Evolutionary conservation across 2,329 filamentous ascomycete genomes (phyloP).

Genomic region (Verticillium nonalfalfae): DNA sequence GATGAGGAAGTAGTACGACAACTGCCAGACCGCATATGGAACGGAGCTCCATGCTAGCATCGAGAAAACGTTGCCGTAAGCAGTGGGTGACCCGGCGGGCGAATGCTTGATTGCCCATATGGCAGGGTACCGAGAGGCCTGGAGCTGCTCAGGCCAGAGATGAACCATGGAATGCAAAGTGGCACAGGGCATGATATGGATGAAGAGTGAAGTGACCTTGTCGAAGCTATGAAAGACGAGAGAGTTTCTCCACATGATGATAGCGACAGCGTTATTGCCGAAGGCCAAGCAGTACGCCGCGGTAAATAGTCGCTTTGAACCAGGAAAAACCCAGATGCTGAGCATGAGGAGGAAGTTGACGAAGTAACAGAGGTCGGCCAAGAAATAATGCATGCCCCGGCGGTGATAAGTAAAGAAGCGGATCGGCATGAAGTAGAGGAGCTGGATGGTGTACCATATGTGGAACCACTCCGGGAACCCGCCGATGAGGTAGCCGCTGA

Average conservation of each 20-base stretch:
- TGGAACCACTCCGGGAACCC: constrained; percentile 82
- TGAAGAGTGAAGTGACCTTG: constrained; percentile 97
- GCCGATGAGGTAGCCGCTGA: constrained; percentile 90
- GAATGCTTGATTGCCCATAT: constrained; percentile 73
- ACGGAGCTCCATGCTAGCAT: constrained; percentile 96
- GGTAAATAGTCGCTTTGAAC: constrained; percentile 86
- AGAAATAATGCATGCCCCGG: constrained; percentile 92
- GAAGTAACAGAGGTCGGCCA: constrained; percentile 97
- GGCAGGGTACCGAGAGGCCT: constrained; percentile 71
- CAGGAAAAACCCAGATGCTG: constrained; percentile 84
- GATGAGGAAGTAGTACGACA: constrained; percentile 90
- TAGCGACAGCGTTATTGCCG: constrained; percentile 95
- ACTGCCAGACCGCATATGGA: constrained; percentile 89
- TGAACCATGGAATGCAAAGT: constrained; percentile 91
- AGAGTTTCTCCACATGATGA: constrained; percentile 98
- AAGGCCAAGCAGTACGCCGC: constrained; percentile 87
- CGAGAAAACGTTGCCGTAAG: constrained; percentile 68
- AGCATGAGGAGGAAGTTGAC: constrained; percentile 82
- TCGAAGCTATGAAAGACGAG: constrained; percentile 98
- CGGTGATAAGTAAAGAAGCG: constrained; percentile 86
- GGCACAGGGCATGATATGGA: constrained; percentile 97
- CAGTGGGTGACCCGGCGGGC: constrained; percentile 63
- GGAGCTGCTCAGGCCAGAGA: constrained; percentile 59
- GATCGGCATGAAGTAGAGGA: constrained; percentile 95
- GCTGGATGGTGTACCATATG: constrained; percentile 82